These are phyloP conservation scores for Orychophragmus violaceus DNA, from an alignment of 345 rosid genomes.

Conservation along the genomic window DNA sequence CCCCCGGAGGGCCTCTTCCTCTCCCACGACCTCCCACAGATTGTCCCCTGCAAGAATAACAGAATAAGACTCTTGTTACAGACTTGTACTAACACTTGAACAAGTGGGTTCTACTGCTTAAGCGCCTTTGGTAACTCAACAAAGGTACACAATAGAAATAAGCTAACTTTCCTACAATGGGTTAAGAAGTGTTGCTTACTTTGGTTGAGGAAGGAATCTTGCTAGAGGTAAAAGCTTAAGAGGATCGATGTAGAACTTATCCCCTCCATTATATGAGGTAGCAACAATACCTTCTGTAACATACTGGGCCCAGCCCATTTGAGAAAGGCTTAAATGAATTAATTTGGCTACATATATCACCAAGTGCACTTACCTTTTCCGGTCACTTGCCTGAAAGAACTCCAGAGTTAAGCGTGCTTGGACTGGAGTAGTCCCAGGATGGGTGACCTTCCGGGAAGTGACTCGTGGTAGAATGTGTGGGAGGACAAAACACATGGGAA, in stretches of 20 bases:
- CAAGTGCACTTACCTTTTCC: no score
- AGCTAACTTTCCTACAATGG: not conserved
- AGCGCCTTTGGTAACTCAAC: no score
- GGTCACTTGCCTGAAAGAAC: no score
- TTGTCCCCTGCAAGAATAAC: constrained; percentile 43
- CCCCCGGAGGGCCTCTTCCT: constrained; percentile 47
- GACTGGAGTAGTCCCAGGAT: no score
- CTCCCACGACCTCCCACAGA: constrained; percentile 36
- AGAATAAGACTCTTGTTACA: not conserved
- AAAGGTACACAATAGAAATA: not conserved
- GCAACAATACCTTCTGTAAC: constrained; percentile 96
- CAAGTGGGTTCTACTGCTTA: not conserved
- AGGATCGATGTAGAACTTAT: constrained; percentile 83
- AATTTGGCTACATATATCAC: no score
- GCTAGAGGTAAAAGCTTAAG: constrained; percentile 73
- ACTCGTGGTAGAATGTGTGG: no score
- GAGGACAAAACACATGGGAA: no score
- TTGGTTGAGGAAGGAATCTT: constrained; percentile 86
- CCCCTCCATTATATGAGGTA: constrained; percentile 60
- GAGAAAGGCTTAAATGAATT: no score
- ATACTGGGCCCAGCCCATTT: no score
- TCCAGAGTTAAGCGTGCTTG: no score
- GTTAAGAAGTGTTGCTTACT: constrained; percentile 44
- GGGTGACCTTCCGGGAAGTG: no score
- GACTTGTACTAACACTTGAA: not conserved